phyloP scores from a whole-genome alignment of 345 rosid genomes.

The Rhodamnia argentea region DNA sequence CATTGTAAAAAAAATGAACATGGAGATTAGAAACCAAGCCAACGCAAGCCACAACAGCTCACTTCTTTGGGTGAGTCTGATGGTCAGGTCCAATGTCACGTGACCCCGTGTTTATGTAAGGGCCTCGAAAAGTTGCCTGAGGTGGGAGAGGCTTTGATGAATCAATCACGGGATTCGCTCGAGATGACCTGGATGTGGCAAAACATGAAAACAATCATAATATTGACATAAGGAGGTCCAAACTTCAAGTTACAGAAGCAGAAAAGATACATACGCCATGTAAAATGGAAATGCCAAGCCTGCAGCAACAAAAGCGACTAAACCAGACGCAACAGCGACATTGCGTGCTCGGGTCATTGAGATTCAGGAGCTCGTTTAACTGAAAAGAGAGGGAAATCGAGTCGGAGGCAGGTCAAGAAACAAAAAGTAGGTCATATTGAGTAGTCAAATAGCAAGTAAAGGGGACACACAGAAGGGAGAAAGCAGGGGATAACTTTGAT shows the following conservation, averaged over 20 bases:
- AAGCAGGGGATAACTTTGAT: neutral
- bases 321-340: slow-evolving; percentile 62
- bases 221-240: neutral
- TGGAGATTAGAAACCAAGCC: neutral
- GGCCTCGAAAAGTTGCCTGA: slow-evolving; percentile 93
- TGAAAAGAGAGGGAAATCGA: neutral
- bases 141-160: slow-evolving; percentile 81
- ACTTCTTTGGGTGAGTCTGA: slow-evolving; percentile 63
- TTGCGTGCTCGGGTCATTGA: slow-evolving; percentile 53
- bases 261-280: slow-evolving; percentile 57
- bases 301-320: slow-evolving; percentile 65
- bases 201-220: neutral
- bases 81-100: slow-evolving; percentile 89
- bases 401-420: neutral
- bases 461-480: neutral
- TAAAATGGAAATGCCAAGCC: slow-evolving; percentile 88
- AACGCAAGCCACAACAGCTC: slow-evolving; percentile 1
- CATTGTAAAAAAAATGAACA: neutral
- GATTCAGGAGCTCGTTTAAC: neutral
- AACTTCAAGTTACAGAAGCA: neutral
- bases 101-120: slow-evolving; percentile 90
- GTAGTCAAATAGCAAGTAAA: neutral
- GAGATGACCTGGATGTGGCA: slow-evolving; percentile 43
- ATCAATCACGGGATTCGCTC: slow-evolving; percentile 58
- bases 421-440: neutral